phyloP scores from a whole-genome alignment of 306 rosid species.

The Glycine latifolia region DNA sequence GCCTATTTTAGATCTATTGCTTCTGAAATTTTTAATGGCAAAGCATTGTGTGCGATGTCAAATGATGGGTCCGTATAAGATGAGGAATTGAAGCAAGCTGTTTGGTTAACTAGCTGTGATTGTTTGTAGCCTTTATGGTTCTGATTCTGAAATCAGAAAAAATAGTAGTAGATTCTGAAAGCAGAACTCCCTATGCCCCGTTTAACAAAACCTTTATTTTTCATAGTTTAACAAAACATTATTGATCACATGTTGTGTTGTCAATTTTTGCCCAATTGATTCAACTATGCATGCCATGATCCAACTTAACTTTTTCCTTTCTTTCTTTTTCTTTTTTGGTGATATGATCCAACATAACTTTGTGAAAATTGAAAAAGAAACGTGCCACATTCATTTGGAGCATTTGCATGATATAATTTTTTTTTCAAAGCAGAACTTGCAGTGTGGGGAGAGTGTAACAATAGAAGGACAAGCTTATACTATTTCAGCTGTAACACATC shows the following conservation, averaged over 20 bases:
- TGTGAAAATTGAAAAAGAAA: slow-evolving; percentile 46
- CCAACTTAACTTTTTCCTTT: slow-evolving; percentile 40
- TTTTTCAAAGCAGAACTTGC: slow-evolving; percentile 50
- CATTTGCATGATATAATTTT: slow-evolving; percentile 17
- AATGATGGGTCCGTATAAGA: slow-evolving; percentile 49
- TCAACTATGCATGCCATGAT: slow-evolving; percentile 54
- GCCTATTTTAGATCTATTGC: slow-evolving; percentile 40
- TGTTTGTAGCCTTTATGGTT: slow-evolving; percentile 36
- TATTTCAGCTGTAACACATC: slow-evolving; percentile 82
- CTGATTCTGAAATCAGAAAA: slow-evolving; percentile 42
- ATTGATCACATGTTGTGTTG: slow-evolving; percentile 53
- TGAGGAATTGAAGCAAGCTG: slow-evolving; percentile 43
- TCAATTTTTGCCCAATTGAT: slow-evolving; percentile 41
- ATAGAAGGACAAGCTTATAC: slow-evolving; percentile 84
- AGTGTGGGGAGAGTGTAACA: slow-evolving; percentile 57
- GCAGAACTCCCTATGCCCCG: slow-evolving; percentile 19
- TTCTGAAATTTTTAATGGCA: slow-evolving; percentile 34
- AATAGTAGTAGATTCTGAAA: slow-evolving; percentile 39
- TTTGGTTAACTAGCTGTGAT: slow-evolving; percentile 43
- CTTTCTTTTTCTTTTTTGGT: neutral
- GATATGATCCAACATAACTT: slow-evolving; percentile 46
- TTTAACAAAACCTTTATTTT: neutral
- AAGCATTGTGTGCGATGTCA: slow-evolving; percentile 42
- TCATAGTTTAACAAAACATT: slow-evolving; percentile 22
- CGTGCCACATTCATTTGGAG: slow-evolving; percentile 42